phyloP scores from a whole-genome alignment of 306 rosid species.

The Inga oerstediana region DNA sequence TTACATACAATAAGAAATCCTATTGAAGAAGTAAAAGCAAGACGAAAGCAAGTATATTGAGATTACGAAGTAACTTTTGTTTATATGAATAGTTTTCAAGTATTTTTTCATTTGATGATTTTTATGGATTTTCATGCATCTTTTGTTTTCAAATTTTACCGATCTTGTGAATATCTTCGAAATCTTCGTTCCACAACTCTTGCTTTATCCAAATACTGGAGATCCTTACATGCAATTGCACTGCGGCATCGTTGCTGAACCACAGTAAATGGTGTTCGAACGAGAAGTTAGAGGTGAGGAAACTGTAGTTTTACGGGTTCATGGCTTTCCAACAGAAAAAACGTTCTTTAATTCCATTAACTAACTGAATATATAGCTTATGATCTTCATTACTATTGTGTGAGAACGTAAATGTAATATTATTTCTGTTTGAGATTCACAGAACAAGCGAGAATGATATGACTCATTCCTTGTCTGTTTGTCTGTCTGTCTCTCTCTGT shows the following conservation, averaged over 20 bases:
- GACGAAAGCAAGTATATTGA: too few relatives aligned
- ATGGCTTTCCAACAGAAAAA: background rate
- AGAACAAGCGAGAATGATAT: background rate
- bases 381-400: background rate
- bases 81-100: background rate
- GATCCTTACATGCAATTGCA: slow-evolving; percentile 75
- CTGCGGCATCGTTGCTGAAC: slow-evolving; percentile 76
- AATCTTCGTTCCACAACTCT: slow-evolving; percentile 92
- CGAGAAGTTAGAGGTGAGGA: slow-evolving; percentile 64
- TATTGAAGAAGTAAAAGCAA: too few relatives aligned
- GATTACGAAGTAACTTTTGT: too few relatives aligned
- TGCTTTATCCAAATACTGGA: slow-evolving; percentile 89
- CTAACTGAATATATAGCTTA: background rate
- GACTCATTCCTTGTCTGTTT: too few relatives aligned
- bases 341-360: background rate
- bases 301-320: background rate
- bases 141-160: slow-evolving; percentile 37
- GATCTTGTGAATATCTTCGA: slow-evolving; percentile 90
- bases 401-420: slow-evolving; percentile 18
- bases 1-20: too few relatives aligned
- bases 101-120: background rate
- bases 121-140: background rate
- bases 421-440: slow-evolving; percentile 37
- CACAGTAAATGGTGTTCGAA: background rate
- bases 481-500: too few relatives aligned